A percentile compares a stretch with the other conserved stretches of the same genome.
phyloP scores from a whole-genome alignment of 495 filamentous ascomycete genomes.

The Xanthoparmelia taractica region DNA sequence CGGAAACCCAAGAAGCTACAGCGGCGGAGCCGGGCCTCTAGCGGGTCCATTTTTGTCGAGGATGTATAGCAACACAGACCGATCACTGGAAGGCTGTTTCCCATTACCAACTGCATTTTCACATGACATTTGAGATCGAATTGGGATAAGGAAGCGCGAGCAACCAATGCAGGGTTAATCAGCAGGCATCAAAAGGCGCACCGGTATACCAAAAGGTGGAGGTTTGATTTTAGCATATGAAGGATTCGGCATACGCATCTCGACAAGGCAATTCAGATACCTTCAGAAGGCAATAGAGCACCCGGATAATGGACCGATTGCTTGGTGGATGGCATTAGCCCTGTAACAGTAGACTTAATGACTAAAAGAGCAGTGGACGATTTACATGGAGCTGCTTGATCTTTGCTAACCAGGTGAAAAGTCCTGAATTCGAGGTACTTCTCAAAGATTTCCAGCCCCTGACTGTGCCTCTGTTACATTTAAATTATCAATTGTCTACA shows the following conservation, averaged over 20 bases:
- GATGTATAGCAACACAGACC: background rate
- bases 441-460: background rate
- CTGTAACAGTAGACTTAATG: background rate
- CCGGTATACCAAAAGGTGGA: background rate
- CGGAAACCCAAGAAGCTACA: conserved; percentile 32
- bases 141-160: background rate
- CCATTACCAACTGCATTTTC: background rate
- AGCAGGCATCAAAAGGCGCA: background rate
- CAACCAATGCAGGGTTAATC: background rate
- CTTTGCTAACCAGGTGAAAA: background rate
- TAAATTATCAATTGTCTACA: background rate
- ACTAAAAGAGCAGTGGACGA: background rate
- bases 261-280: background rate
- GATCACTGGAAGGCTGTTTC: background rate
- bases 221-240: background rate
- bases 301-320: background rate
- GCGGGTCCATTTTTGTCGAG: background rate
- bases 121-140: background rate
- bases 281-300: background rate
- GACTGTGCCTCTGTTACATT: background rate
- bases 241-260: background rate
- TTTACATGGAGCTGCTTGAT: background rate
- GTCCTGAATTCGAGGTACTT: background rate
- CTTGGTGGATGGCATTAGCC: background rate
- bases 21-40: conserved; percentile 22